Conservation (phyloP, 345 rosid genomes). For the Euphorbia lathyris region DNA sequence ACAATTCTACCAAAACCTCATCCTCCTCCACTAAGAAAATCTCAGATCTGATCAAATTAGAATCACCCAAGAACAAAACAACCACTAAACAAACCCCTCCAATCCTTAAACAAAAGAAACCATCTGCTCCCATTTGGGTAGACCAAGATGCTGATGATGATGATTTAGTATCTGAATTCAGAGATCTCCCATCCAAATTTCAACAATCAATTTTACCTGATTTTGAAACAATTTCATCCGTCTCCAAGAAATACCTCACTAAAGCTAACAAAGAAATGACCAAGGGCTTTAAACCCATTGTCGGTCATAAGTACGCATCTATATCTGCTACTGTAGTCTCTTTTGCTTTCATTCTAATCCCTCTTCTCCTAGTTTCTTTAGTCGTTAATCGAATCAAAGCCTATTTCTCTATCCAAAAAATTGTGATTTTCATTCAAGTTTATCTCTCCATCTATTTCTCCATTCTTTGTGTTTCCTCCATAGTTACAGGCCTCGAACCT, state of each 20-base stretch:
- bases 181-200: slow-evolving; percentile 72
- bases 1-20: slow-evolving; percentile 39
- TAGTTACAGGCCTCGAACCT: slow-evolving; percentile 82
- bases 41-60: slow-evolving; percentile 52
- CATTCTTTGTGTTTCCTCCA: slow-evolving; percentile 66
- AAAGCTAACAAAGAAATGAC: slow-evolving; percentile 82
- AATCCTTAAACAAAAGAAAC: slow-evolving; percentile 29
- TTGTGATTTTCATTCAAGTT: slow-evolving; percentile 76
- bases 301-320: slow-evolving; percentile 75
- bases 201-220: slow-evolving; percentile 74
- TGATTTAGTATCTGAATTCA: slow-evolving; percentile 63
- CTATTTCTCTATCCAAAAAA: slow-evolving; percentile 79
- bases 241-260: slow-evolving; percentile 68
- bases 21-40: slow-evolving; percentile 35
- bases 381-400: slow-evolving; percentile 72
- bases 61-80: slow-evolving; percentile 56
- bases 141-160: slow-evolving; percentile 56
- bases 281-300: slow-evolving; percentile 70
- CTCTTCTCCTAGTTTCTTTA: slow-evolving; percentile 75
- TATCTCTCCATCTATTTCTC: slow-evolving; percentile 95
- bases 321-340: slow-evolving; percentile 64
- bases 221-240: slow-evolving; percentile 68
- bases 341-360: slow-evolving; percentile 64
- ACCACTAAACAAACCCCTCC: slow-evolving; percentile 31
- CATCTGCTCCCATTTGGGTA: slow-evolving; percentile 33